Base-by-base conservation (phyloP, 257 asterid species). In the Hygrophila difformis region DNA sequence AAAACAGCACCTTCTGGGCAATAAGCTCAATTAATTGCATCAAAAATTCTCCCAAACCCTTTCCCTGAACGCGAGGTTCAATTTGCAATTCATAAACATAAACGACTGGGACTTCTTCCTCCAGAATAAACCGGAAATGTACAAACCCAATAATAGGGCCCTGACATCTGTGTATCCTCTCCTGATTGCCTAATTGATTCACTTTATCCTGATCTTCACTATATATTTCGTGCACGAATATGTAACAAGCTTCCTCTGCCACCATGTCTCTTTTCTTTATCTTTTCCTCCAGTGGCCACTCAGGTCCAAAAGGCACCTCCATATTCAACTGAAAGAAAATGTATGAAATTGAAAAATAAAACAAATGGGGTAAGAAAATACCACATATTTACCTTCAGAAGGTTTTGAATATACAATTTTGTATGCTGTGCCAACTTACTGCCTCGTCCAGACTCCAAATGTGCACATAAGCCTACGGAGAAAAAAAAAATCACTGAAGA, bases 21-120 rank as follows among this genome's bases (percentile, higher is more conserved):
- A 89, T 82, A 48, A 70, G 77, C 65, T 89, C 92, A 21, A 89
- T 71, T 40, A 85, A 53, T 47, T 75, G 68, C 96, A 89, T 85
- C 61, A 89, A 61, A 69, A 69, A 77, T 22, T 68, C 70, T 21
- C 98, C 98, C 13, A 85, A 50, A 34, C 96, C 98, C 70, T 79
- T 89, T 40, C 94, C 94, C 61, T 89, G 98, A 63, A 74, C 66
- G 55, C 28, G 76, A 18, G 63, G 67, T 64, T 85, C 91, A 44
- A 89, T 86, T 76, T 85, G 98, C 55, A 89, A 67, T 46, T 89
- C 98, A 23, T 85, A 89, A 50, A 85, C 75, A 67, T 89, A 89
- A 66, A 89, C 80, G 41, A 89, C 96, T 2, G 98, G 96, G 33
- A 79, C 74, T 62, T 75, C 94, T 74, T 89, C 94, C 77, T 85